Evolutionary conservation across 441 rosid species (phyloP).

Genomic region (Rhodomyrtus psidioides): DNA sequence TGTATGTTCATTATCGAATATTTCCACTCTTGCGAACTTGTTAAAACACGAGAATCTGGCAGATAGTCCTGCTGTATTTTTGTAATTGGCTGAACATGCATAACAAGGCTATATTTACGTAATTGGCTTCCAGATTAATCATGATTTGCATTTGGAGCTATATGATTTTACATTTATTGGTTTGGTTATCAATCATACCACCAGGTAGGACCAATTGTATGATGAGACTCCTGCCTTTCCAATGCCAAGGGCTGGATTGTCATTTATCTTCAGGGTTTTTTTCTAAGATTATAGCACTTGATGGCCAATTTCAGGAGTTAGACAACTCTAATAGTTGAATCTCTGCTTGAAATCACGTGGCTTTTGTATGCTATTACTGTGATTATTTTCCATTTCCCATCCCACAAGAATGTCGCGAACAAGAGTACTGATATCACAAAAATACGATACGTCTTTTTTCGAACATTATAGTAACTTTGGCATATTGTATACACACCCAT

Average conservation of each 20-base stretch:
- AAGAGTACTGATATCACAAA: not conserved
- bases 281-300: too few species aligned
- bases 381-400: not conserved
- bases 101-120: not conserved
- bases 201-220: not conserved
- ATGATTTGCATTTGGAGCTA: not conserved
- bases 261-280: too few species aligned
- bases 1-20: not conserved
- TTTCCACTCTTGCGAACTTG: not conserved
- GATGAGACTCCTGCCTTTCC: not conserved
- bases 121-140: not conserved
- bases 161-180: not conserved
- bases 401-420: not conserved
- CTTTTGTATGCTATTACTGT: not conserved
- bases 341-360: not conserved
- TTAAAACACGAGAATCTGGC: not conserved
- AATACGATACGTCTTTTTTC: not conserved
- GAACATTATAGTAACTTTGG: not conserved
- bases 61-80: not conserved
- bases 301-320: too few species aligned
- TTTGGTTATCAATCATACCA: not conserved
- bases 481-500: not conserved
- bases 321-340: too few species aligned
- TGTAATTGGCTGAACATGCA: not conserved
- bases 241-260: not conserved